Conservation (phyloP, 805 yeast genomes). For the Starmera amethionina region DNA sequence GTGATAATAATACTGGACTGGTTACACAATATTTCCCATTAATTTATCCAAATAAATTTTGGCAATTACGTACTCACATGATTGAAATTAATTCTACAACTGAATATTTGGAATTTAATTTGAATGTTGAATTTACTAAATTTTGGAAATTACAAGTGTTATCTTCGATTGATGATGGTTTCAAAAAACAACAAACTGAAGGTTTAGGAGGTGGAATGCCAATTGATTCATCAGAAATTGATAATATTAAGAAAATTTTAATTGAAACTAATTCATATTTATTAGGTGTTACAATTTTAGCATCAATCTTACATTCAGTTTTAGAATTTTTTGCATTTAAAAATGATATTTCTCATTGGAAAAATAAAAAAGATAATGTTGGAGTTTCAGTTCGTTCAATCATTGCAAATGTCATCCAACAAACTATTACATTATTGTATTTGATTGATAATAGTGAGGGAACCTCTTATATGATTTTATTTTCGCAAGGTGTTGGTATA, state of each 20-base stretch:
- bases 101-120: slow-evolving; percentile 16
- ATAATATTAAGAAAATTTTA: slow-evolving; percentile 24
- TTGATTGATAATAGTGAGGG: slow-evolving; percentile 28
- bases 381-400: slow-evolving; percentile 30
- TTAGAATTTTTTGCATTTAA: slow-evolving; percentile 32
- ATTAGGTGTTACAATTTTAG: slow-evolving; percentile 21
- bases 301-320: slow-evolving; percentile 26
- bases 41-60: slow-evolving; percentile 27
- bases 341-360: slow-evolving; percentile 31
- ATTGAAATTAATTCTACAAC: slow-evolving; percentile 19
- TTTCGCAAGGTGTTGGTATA: slow-evolving; percentile 27
- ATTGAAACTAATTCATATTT: slow-evolving; percentile 28
- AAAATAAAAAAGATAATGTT: slow-evolving; percentile 27
- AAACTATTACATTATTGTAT: slow-evolving; percentile 27
- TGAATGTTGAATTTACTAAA: slow-evolving; percentile 18
- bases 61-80: slow-evolving; percentile 29
- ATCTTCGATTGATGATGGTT: slow-evolving; percentile 18
- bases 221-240: slow-evolving; percentile 23
- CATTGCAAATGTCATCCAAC: slow-evolving; percentile 30
- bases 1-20: slow-evolving; percentile 21
- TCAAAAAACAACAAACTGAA: slow-evolving; percentile 19
- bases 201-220: slow-evolving; percentile 14
- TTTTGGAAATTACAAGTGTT: slow-evolving; percentile 24
- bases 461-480: slow-evolving; percentile 27
- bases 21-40: slow-evolving; percentile 26